Conservation (phyloP, 768 basidiomycete species). For the Panaeolus cyanescens region DNA sequence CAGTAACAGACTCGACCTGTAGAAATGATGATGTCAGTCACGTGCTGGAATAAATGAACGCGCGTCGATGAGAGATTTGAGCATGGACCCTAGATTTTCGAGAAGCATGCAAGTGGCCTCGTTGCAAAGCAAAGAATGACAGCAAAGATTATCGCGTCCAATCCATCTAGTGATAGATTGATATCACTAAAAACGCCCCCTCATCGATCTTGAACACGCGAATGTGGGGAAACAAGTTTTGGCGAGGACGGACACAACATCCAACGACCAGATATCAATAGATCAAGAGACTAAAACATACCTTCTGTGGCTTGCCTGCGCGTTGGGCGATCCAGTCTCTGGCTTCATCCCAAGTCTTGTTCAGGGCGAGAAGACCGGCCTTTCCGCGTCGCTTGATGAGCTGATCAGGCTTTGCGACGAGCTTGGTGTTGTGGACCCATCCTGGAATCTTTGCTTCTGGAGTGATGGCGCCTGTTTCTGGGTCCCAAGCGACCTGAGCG, state of each 20-base stretch:
- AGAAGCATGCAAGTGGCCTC: constrained; percentile 6
- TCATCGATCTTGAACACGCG: constrained; percentile 10
- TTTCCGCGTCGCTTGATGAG: constrained; percentile 99
- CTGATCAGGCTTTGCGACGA: constrained; percentile 97
- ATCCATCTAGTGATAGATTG: constrained; percentile 2
- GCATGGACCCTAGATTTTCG: constrained; percentile 4
- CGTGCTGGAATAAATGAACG: constrained; percentile 19
- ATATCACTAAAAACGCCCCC: not conserved
- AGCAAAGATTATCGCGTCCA: constrained; percentile 3
- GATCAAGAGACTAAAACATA: constrained; percentile 32
- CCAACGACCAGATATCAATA: not conserved
- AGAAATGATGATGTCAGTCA: constrained; percentile 18
- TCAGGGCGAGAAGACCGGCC: constrained; percentile 91
- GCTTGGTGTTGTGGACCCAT: constrained; percentile 85
- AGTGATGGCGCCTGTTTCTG: constrained; percentile 58
- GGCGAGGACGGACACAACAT: not conserved
- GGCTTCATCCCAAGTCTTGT: constrained; percentile 90
- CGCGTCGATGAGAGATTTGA: constrained; percentile 12
- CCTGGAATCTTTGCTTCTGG: constrained; percentile 59
- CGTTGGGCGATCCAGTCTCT: constrained; percentile 84
- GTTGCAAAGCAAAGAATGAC: constrained; percentile 4
- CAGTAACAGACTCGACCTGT: constrained; percentile 92
- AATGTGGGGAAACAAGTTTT: constrained; percentile 12
- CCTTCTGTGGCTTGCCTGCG: constrained; percentile 93
- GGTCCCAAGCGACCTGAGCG: constrained; percentile 88